Percentiles rank a stretch among this genome's conserved stretches.
Evolutionary conservation across 2,329 filamentous ascomycete genomes (phyloP).

Genomic region (Paraconiothyrium sp.): DNA sequence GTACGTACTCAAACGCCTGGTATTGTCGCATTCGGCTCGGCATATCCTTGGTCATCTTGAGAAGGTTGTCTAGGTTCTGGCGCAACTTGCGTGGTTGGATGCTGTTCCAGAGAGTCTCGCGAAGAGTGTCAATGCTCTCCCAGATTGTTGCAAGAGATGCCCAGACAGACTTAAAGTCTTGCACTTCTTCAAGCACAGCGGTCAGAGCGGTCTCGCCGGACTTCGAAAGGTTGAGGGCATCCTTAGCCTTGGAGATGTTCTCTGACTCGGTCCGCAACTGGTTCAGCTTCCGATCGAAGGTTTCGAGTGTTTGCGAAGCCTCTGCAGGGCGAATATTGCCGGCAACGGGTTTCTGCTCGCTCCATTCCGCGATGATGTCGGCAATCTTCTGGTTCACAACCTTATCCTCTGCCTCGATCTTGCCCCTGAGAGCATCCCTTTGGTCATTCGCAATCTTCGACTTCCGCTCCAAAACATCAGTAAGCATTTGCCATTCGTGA

Average conservation of each 20-base stretch:
- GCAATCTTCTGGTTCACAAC: conserved; percentile 87
- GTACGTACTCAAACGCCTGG: conserved; percentile 98
- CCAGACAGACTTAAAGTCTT: conserved; percentile 99
- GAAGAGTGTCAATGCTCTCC: conserved; percentile 92
- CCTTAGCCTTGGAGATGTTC: conserved; percentile 96
- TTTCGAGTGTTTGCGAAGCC: conserved; percentile 81
- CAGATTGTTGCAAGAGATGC: conserved; percentile 94
- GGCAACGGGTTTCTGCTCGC: conserved; percentile 95
- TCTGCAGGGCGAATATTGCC: conserved; percentile 91
- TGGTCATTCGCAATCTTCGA: conserved; percentile 96
- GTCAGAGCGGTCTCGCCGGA: conserved; percentile 81
- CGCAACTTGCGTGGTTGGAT: conserved; percentile 94
- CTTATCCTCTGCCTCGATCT: conserved; percentile 93
- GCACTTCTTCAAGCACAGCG: conserved; percentile 92
- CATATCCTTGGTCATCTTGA: conserved; percentile 99
- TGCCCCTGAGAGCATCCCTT: conserved; percentile 91
- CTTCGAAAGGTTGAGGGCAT: conserved; percentile 88
- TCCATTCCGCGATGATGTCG: conserved; percentile 88
- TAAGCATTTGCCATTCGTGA: conserved; percentile 92
- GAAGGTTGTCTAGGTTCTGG: conserved; percentile 85
- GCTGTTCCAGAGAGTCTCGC: conserved; percentile 92
- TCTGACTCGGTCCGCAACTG: conserved; percentile 86
- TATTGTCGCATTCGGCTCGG: conserved; percentile 99
- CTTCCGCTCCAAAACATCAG: conserved; percentile 91
- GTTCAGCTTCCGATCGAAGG: conserved; percentile 86